Base-by-base conservation (phyloP, 805 yeast genomes). In the Nakazawaea sp. region DNA sequence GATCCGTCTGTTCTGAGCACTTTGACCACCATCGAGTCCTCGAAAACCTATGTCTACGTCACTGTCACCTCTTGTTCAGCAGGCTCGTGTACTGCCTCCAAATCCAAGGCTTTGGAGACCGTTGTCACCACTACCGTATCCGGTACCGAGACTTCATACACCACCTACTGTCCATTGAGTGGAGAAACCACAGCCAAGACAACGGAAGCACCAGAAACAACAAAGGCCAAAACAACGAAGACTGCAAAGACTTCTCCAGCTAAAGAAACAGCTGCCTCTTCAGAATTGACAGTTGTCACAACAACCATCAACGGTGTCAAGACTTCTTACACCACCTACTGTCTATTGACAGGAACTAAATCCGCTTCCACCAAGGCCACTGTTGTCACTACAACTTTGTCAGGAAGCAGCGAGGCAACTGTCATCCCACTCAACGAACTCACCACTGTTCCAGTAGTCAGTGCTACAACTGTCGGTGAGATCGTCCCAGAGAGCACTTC, bases 151-250 rank as follows among this genome's bases (percentile, higher is more conserved):
- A 47, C 50, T 30, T 32, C 36, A 15, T 44, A 37, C 36, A 45
- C 50, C 9, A 49, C 57, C 3, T 46, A 43, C 37, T 46, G 52
- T 32, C 55, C 55, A 32, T 30, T 33, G 13, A 37, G 45, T 13
- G 33, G 24, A 5, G 33, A 31, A 18, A 30, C 40, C n/a, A 9
- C 35, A 15, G 23, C 35, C 21, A 23, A 28, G 7, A 13, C 20
- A 3, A 30, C 21, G 13, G 17, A 12, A 4, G 31, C 19, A 5
- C n/a, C n/a, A n/a, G n/a, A n/a, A n/a, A n/a, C n/a, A n/a, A n/a
- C n/a, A n/a, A n/a, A n/a, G n/a, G n/a, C n/a, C n/a, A n/a, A n/a
- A 8, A 27, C 33, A 28, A 27, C 40, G 11, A 27, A 38, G 15
- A 20, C 42, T 6, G 33, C 41, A 13, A 25, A 27, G 6, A 26